Base-by-base conservation (phyloP, 2,329 filamentous ascomycete species). In the Apiospora rasikravindrae region DNA sequence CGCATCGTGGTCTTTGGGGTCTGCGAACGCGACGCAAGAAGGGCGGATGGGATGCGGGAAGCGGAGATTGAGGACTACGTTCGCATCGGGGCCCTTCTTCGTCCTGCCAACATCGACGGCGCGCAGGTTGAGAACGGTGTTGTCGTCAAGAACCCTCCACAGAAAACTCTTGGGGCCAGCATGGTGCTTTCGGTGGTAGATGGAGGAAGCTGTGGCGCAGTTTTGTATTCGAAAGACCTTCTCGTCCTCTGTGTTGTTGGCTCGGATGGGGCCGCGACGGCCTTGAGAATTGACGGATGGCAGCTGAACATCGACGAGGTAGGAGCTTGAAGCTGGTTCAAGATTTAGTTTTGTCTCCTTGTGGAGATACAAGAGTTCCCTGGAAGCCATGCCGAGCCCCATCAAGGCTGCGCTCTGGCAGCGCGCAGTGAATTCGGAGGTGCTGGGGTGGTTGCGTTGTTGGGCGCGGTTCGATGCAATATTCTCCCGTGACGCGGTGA, bases 331-430 rank as follows among this genome's bases (percentile, higher is more conserved):
- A 73, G 90, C 88, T 75, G 91, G 90, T 83, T 96, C 93, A 78
- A 96, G 88, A 82, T 94, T 94, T 83, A 97, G 86, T 81, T 93
- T 91, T 82, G 93, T 94, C 88, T 97, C 94, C 86, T 95, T 95
- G 87, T 93, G 96, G 83, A 94, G 87, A 83, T 89, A 92, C 75
- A 88, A 88, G 76, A 89, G 87, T 79, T 88, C 88, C 79, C 86
- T 82, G 78, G 86, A 86, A 79, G 88, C 89, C 92, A 94, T 94
- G 80, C 86, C 89, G 86, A 87, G 85, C 87, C 87, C 90, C 92
- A 92, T 93, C 80, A 79, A 84, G 77, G 71, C 75, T 69, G 72
- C 68, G 72, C 72, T 51, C 61, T 64, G 53, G 64, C 70, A 64
- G 70, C 72, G 72, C 72, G 57, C 68, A 69, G 29, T 37, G 40